Percentiles rank a stretch among this genome's conserved stretches.
phyloP scores from a whole-genome alignment of 148 eudicot genomes.

The Camellia japonica region DNA sequence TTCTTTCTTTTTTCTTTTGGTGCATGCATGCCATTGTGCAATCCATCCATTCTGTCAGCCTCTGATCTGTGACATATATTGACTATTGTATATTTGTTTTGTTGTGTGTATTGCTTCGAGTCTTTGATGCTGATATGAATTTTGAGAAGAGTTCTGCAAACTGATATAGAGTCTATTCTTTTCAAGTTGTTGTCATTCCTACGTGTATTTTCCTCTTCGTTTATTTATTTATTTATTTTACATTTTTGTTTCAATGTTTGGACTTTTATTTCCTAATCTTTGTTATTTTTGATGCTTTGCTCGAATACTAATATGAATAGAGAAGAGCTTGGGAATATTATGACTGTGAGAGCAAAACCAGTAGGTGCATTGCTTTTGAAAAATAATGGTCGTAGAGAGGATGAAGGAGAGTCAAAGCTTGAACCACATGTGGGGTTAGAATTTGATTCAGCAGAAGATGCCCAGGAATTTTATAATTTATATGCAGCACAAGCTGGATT shows the following conservation, averaged over 20 bases:
- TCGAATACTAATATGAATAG: slow-evolving; percentile 51
- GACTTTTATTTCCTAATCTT: background rate
- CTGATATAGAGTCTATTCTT: background rate
- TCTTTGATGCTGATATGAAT: background rate
- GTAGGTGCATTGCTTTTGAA: slow-evolving; percentile 25
- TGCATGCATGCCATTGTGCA: background rate
- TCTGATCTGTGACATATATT: background rate
- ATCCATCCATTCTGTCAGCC: background rate
- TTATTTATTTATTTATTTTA: background rate
- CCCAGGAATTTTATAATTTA: slow-evolving; percentile 50
- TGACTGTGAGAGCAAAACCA: slow-evolving; percentile 48
- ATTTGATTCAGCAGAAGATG: slow-evolving; percentile 56
- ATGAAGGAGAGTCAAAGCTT: slow-evolving; percentile 37
- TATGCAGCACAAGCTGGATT: slow-evolving; percentile 53
- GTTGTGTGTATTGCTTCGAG: background rate
- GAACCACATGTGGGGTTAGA: slow-evolving; percentile 58
- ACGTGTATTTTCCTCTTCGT: background rate
- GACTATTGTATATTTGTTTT: background rate
- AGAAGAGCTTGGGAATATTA: slow-evolving; percentile 40
- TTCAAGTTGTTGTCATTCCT: background rate
- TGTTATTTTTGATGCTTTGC: background rate
- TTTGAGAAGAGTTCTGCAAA: slow-evolving; percentile 1
- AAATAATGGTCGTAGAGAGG: slow-evolving; percentile 29
- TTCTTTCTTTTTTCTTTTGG: background rate
- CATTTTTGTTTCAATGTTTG: background rate